Evolutionary conservation across 768 basidiomycete species (phyloP), one percentile per base, ranked within the genome.

Genomic region (Auriscalpium microsporum): DNA sequence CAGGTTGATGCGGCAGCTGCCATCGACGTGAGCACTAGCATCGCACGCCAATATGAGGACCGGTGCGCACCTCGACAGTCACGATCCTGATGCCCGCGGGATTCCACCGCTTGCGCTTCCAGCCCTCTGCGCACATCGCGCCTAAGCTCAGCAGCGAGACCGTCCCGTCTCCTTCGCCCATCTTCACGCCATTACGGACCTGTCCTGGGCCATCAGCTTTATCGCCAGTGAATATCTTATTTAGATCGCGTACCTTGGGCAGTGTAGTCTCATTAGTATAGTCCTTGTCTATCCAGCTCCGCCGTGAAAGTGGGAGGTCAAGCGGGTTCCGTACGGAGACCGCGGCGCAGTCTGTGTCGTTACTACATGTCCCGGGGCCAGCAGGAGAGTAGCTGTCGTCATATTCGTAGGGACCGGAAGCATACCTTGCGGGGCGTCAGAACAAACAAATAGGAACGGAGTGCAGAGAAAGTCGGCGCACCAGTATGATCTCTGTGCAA

Each of bases 141-240:
- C 94, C 95, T 52, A 94, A 75, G 61, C 88, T 90, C 36, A 94
- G 64, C 44, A 93, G 71, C 62, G 83, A 83, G 21, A 94, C 93
- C 2, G 96, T 97, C 11, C 96, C 95, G 67, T 98, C 96, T 8
- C 94, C 95, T 72, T 96, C 93, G 42, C 92, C 91, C 69, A 94
- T 83, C 61, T 87, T 90, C 52, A 97, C 90, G 10, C 94, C 94
- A 58, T 89, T 91, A 52, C 78, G 73, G 48, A 90, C 72, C 84
- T 85, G 50, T 16, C 17, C 28, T 2, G 28, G 28, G 28, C 7
- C 28, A 4, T 28, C 28, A 28, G 28, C 28, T 28, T 5, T 28
- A 1, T 37, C 23, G 13, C 17, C 47, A 17, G 4, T 10, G 13
- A 5, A 19, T 33, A n/a, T 10, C 10, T 7, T 14, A 10, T 3